Percentiles rank a stretch among this genome's conserved stretches.
phyloP scores from a whole-genome alignment of 1,139 yeast species.

The Maudiozyma humilis region DNA sequence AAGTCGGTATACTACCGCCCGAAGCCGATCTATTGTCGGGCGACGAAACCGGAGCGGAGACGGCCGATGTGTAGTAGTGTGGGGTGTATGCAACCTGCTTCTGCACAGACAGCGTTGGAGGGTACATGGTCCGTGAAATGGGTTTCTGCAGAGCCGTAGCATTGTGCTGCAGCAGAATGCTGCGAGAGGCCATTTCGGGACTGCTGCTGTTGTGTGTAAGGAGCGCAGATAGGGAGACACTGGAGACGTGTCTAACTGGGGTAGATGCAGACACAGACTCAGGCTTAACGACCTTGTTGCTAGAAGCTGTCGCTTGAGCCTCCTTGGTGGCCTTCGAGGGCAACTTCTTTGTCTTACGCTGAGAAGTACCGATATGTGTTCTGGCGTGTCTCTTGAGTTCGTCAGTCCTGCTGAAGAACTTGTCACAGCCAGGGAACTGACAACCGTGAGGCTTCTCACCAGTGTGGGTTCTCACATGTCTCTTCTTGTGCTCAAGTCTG shows the following conservation, averaged over 20 bases:
- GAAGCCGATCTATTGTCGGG: neutral
- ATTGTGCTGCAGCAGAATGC: neutral
- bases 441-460: slow-evolving; percentile 14
- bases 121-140: slow-evolving; percentile 3
- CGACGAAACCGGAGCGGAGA: neutral
- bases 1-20: neutral
- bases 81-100: neutral
- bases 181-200: neutral
- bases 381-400: slow-evolving; percentile 13
- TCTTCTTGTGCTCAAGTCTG: slow-evolving; percentile 12
- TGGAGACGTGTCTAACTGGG: neutral
- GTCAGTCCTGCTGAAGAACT: slow-evolving; percentile 13
- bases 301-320: neutral
- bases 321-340: neutral
- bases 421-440: slow-evolving; percentile 8
- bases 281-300: neutral
- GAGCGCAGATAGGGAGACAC: neutral
- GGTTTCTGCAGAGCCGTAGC: neutral
- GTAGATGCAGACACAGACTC: neutral
- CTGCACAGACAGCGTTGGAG: neutral
- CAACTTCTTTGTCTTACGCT: slow-evolving; percentile 6
- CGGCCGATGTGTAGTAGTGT: neutral
- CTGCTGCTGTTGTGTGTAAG: neutral
- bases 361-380: slow-evolving; percentile 9
- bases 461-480: slow-evolving; percentile 14